Conservation (phyloP, 169 alveolate species). For the Babesia ovata region DNA sequence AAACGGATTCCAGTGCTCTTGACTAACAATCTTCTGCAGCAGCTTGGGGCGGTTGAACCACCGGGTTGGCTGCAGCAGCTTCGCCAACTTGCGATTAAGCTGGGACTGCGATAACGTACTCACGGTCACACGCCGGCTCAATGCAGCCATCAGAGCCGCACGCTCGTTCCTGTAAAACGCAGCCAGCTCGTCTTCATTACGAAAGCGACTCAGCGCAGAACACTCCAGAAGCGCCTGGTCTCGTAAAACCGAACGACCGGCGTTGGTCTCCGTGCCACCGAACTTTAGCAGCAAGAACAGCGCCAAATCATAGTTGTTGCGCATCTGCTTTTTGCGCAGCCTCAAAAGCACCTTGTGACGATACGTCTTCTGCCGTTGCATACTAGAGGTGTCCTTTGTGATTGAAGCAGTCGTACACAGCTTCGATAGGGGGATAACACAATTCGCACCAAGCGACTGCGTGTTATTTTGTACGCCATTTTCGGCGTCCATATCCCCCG, state of each 20-base stretch:
- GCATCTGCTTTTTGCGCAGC: constrained; percentile 38
- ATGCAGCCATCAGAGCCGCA: constrained; percentile 1
- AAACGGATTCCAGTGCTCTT: constrained; percentile 82
- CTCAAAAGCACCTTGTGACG: constrained; percentile 48
- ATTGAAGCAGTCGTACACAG: too few relatives aligned
- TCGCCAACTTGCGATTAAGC: constrained; percentile 50
- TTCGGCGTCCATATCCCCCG: neutral
- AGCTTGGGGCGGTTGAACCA: constrained; percentile 75
- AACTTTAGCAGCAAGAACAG: constrained; percentile 41
- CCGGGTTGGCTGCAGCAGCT: constrained; percentile 67
- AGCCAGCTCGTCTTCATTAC: constrained; percentile 45
- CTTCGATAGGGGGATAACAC: neutral
- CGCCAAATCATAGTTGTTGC: constrained; percentile 57
- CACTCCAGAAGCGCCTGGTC: constrained; percentile 68
- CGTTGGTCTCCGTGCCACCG: constrained; percentile 57
- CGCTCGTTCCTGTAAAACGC: constrained; percentile 48
- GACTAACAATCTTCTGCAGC: constrained; percentile 69
- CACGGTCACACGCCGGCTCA: constrained; percentile 25
- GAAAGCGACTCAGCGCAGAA: constrained; percentile 64
- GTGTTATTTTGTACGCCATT: too few relatives aligned
- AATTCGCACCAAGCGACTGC: neutral
- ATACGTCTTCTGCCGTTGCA: constrained; percentile 16
- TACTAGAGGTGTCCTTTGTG: too few relatives aligned
- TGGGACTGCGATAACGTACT: constrained; percentile 19
- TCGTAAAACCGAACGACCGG: constrained; percentile 63